Evolutionary conservation across 805 yeast genomes (phyloP), one percentile per base, ranked within the genome.

Genomic region (Scheffersomyces amazonensis): DNA sequence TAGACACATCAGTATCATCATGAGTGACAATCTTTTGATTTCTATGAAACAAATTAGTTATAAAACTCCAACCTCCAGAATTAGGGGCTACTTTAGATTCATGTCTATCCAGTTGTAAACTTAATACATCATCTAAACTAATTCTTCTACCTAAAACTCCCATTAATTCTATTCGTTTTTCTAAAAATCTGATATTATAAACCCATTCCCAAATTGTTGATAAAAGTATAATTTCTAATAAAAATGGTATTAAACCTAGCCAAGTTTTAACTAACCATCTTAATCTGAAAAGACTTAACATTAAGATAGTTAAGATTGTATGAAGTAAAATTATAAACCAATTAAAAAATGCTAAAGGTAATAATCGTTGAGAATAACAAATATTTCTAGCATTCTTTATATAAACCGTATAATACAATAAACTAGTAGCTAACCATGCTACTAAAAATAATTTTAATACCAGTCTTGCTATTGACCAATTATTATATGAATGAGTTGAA

Each of bases 171-270:
- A 64, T 55, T 22, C 69, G 57, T 43, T 70, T 66, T 43, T 78
- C 82, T 31, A 75, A 52, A 13, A 66, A 50, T 44, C 75, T 72
- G 30, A 80, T 77, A 31, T 78, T 71, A 48, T 66, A 75, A 8
- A 80, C 56, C 83, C 87, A 79, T 57, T 82, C 87, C 83, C 86
- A 81, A 1, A 79, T 67, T 17, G 77, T 64, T 1, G 81, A 75
- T 13, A 73, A 60, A 3, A 78, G 58, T 24, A 78, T 66, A 12
- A 79, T 66, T 34, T 75, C 74, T 5, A 77, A 49, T 29, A 80
- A 42, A 29, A 43, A 67, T 3, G 74, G 64, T 10, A 70, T 49
- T 4, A 75, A 60, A 21, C 66, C 62, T 0, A 73, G 57, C 52
- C 84, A 69, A 69, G 83, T 75, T 11, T 66, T 66, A n/a, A 66